Evolutionary conservation across 1,284 basidiomycete species (phyloP).

Genomic region (Pseudozyma flocculosa): DNA sequence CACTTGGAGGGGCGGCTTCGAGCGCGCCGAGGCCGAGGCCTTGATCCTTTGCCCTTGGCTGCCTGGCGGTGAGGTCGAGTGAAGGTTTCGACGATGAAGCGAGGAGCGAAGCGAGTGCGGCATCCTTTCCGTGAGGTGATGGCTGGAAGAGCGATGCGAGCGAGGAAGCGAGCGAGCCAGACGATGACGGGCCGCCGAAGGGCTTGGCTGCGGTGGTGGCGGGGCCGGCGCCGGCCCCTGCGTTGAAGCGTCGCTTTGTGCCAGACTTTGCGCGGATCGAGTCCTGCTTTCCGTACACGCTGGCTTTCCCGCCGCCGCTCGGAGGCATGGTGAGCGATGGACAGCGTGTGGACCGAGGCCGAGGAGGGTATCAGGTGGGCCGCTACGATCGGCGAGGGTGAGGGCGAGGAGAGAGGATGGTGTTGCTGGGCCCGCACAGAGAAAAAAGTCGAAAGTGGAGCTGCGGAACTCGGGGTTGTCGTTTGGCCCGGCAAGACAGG

Average conservation of each 20-base stretch:
- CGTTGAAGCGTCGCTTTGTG: constrained; percentile 20
- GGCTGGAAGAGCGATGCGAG: constrained; percentile 33
- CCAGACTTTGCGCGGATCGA: constrained; percentile 29
- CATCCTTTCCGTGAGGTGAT: constrained; percentile 31
- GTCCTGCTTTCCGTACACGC: constrained; percentile 13
- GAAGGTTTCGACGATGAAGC: constrained; percentile 24
- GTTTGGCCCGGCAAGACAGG: no score
- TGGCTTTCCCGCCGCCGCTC: constrained; percentile 14
- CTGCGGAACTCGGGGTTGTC: no score
- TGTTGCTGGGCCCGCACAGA: no score
- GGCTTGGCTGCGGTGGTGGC: constrained; percentile 8
- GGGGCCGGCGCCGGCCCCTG: no score
- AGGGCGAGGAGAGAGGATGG: no score
- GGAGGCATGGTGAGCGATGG: not conserved
- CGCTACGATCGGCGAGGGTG: no score
- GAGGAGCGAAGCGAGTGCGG: constrained; percentile 21
- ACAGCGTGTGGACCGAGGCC: no score
- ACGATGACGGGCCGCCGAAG: constrained; percentile 6
- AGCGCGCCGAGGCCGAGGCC: not conserved
- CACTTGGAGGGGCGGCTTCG: not conserved
- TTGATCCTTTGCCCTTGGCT: not conserved
- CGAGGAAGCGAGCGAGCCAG: constrained; percentile 22
- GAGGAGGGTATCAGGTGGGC: no score
- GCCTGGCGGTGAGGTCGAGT: constrained; percentile 13
- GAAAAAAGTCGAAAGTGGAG: no score